These are phyloP conservation scores for Stevia rebaudiana DNA, from an alignment of 140 eudicot species.

Conservation along the genomic window DNA sequence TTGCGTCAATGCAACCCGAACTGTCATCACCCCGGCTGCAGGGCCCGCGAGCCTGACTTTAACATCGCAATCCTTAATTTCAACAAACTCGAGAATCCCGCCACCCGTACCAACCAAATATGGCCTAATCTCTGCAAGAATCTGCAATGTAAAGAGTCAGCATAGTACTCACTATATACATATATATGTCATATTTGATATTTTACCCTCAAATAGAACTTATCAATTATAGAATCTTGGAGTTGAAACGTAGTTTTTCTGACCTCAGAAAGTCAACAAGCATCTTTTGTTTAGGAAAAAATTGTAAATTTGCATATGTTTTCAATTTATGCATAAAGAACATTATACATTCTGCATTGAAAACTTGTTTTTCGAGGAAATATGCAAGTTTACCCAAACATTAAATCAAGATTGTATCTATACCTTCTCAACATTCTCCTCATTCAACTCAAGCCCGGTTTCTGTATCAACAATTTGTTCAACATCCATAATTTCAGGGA, in stretches of 20 bases:
- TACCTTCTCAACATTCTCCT: constrained; percentile 92
- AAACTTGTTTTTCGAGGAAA: too few species aligned
- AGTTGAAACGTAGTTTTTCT: background rate
- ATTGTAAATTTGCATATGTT: too few species aligned
- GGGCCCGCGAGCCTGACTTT: constrained; percentile 86
- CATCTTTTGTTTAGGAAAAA: background rate
- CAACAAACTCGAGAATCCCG: constrained; percentile 66
- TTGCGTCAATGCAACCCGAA: constrained; percentile 87
- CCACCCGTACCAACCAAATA: constrained; percentile 88
- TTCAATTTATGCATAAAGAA: too few species aligned
- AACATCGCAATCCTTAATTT: constrained; percentile 55
- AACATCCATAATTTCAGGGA: constrained; percentile 81
- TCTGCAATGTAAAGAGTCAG: constrained; percentile 31
- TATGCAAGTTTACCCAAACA: background rate
- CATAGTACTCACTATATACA: background rate
- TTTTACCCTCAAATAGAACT: background rate
- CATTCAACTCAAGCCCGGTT: constrained; percentile 88
- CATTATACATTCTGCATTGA: too few species aligned
- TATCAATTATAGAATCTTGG: background rate
- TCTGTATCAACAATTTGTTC: constrained; percentile 77
- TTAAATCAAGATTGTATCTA: background rate
- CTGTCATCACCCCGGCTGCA: constrained; percentile 92
- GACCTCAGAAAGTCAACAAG: constrained; percentile 5
- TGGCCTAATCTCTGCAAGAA: constrained; percentile 88
- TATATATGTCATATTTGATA: background rate